Evolutionary conservation across 306 rosid species (phyloP).

Genomic region (Medicago ruthenica): DNA sequence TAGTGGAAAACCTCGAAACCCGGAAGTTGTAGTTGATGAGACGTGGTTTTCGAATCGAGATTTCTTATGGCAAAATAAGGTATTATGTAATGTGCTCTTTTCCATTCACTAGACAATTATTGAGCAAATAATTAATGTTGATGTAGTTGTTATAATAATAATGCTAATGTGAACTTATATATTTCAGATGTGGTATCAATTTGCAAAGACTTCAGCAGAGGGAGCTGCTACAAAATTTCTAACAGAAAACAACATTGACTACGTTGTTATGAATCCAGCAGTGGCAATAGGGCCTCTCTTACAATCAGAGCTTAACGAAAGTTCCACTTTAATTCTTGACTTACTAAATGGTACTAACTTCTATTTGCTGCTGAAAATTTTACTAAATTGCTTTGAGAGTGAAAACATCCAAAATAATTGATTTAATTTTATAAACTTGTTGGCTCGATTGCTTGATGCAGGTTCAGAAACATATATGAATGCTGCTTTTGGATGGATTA

Average conservation of each 20-base stretch:
- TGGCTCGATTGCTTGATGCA: constrained; percentile 39
- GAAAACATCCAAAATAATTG: background rate
- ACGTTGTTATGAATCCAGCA: constrained; percentile 35
- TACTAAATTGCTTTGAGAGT: too few species aligned
- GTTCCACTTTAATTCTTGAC: constrained; percentile 56
- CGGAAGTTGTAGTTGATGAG: constrained; percentile 47
- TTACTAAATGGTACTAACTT: constrained; percentile 60
- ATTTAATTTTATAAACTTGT: background rate
- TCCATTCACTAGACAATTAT: background rate
- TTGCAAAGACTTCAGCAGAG: constrained; percentile 34
- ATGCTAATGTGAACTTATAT: background rate
- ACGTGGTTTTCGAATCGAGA: constrained; percentile 51
- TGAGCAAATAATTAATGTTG: too few species aligned
- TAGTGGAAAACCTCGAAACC: constrained; percentile 39
- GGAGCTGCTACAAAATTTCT: constrained; percentile 24
- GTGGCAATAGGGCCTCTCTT: constrained; percentile 25
- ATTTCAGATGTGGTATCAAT: constrained; percentile 41
- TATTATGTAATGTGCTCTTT: background rate
- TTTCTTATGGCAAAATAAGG: constrained; percentile 29
- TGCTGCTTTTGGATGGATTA: constrained; percentile 59
- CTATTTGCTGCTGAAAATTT: background rate
- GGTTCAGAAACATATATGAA: constrained; percentile 67
- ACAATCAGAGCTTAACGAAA: constrained; percentile 56
- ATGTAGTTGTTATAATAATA: too few species aligned
- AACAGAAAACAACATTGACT: constrained; percentile 26